Evolutionary conservation across 345 rosid species (phyloP), one percentile per base, ranked within the genome.

Genomic region (Excoecaria cochinchinensis): DNA sequence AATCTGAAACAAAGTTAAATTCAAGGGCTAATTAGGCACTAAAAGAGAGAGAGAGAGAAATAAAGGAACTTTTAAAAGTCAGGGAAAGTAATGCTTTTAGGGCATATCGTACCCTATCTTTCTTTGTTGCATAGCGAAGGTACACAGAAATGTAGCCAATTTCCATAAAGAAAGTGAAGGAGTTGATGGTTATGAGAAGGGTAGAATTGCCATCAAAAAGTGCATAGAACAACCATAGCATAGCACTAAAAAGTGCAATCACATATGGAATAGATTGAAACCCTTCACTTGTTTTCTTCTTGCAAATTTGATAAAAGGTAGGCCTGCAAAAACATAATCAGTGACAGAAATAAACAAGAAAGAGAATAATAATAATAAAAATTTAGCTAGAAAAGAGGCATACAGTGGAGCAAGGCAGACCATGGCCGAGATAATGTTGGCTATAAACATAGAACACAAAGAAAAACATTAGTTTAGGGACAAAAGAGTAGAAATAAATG

Each of bases 1-100:
- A 17, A 84, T 61, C 99, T 95, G 90, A 79, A 74, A n/a, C 13
- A 9, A 25, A 22, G 71, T 69, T 22, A 0, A 47, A 47, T n/a
- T 67, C 10, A 61, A 61, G 14, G 42, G 11, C 48, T 44, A 44
- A 44, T 59, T 11, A 22, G 14, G 4, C 36, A 22, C 63, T 59
- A 4, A n/a, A 0, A n/a, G 5, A 56, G 1, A 58, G n/a, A 58
- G 4, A 4, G 22, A 22, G 10, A 21, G 3, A 58, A 8, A 58
- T 8, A 58, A n/a, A 22, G 62, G 3, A 5, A n/a, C 21, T n/a
- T 55, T 16, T 55, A 13, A 1, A 31, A 31, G 2, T 31, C 31
- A 31, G 31, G 31, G 31, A 31, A 31, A 31, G 31, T 31, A 31
- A 31, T 31, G 31, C 31, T 31, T 31, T 31, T 31, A 31, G 1